phyloP scores from a whole-genome alignment of 805 yeast genomes.

The Myxozyma udenii region DNA sequence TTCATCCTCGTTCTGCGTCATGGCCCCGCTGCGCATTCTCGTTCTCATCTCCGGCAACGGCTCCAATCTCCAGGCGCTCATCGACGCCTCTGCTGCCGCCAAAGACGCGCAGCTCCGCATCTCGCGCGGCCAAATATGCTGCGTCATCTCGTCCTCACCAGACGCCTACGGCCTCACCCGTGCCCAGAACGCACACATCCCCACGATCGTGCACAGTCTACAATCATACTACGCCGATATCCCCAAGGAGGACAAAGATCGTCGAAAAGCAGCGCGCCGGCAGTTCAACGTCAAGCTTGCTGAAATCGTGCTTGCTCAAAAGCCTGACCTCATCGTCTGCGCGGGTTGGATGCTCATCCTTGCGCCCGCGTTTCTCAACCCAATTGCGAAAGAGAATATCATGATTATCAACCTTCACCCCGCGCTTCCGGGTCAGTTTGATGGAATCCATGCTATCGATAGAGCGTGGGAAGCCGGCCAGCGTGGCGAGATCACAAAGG shows the following conservation, averaged over 20 bases:
- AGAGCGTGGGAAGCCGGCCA: slow-evolving; percentile 96
- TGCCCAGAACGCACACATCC: slow-evolving; percentile 66
- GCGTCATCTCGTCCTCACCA: slow-evolving; percentile 80
- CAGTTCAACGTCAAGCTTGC: slow-evolving; percentile 79
- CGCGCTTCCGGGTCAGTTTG: slow-evolving; percentile 95
- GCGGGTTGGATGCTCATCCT: slow-evolving; percentile 98
- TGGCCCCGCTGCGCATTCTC: slow-evolving; percentile 40
- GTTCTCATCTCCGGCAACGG: slow-evolving; percentile 95
- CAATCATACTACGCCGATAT: slow-evolving; percentile 69
- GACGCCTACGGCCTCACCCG: slow-evolving; percentile 85
- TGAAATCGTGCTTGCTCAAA: slow-evolving; percentile 54
- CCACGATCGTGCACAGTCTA: slow-evolving; percentile 67
- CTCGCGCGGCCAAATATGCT: slow-evolving; percentile 51
- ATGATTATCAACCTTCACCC: slow-evolving; percentile 94
- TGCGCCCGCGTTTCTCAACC: slow-evolving; percentile 69
- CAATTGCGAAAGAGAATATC: slow-evolving; percentile 56
- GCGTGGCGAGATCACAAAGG: slow-evolving; percentile 66
- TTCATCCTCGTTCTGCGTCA: too few relatives aligned
- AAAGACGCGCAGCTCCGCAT: slow-evolving; percentile 16
- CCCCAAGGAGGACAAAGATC: slow-evolving; percentile 62
- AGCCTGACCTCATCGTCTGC: slow-evolving; percentile 87
- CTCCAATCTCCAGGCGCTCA: slow-evolving; percentile 90
- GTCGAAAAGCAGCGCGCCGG: slow-evolving; percentile 60
- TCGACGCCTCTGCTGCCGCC: slow-evolving; percentile 47
- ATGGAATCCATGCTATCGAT: slow-evolving; percentile 95